Evolutionary conservation across 768 basidiomycete genomes (phyloP), one percentile per base, ranked within the genome.

Genomic region (Gloeophyllum trabeum): DNA sequence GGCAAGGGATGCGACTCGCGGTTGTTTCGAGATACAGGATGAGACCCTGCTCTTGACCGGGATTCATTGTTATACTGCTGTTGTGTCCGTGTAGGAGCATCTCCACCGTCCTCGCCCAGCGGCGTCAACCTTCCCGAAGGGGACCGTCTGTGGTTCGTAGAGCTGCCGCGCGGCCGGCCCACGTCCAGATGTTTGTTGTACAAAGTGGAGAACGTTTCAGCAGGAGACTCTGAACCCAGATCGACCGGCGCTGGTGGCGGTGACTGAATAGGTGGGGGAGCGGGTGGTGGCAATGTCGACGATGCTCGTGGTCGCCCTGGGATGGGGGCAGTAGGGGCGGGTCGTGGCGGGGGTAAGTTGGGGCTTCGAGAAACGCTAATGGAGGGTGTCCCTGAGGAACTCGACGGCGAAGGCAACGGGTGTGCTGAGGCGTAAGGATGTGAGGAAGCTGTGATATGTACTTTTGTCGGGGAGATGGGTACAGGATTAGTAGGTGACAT

Each of bases 1-100:
- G 81, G 83, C 10, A 84, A 62, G 16, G 79, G 84, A 43, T 74
- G 82, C 6, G 75, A 75, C 32, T 78, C 76, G 50, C 62, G 63
- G 48, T 65, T 71, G 28, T 10, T 32, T 16, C n/a, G n/a, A n/a
- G 28, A 32, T 32, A 16, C 16, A 32, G 28, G 28, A 32, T 10
- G 10, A 32, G 10, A 10, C 10, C 28, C 16, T 32, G 13, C 36
- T 37, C 10, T 30, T 30, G 28, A 30, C 7, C 28, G 16, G 10
- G 28, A 30, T 16, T 30, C 28, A 7, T 7, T 30, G 28, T 7
- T 7, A 30, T 7, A 30, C 28, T 7, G 10, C 10, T 7, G 7
- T 30, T 30, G 28, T 16, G 16, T 7, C 28, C 10, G 28, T 16
- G 28, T 16, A 7, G 7, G 28, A 16, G 28, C 16, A 7, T 30